Evolutionary conservation across 108 stramenopile species (phyloP).

Genomic region (Cyclotella sp.): DNA sequence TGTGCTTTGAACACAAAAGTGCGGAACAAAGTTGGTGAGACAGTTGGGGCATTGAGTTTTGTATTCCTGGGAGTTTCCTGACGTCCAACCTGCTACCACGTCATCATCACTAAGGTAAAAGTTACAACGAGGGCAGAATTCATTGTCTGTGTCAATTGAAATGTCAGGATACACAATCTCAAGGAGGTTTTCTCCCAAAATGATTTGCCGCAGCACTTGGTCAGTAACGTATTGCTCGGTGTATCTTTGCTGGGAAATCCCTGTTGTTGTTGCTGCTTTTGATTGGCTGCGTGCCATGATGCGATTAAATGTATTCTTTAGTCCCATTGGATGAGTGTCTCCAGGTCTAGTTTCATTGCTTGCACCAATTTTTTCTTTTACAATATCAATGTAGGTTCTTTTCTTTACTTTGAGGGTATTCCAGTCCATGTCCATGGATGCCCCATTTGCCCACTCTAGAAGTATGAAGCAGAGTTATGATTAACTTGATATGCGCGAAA

Average conservation of each 20-base stretch:
- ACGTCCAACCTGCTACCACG: conserved; percentile 79
- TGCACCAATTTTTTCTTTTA: conserved; percentile 53
- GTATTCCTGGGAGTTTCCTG: conserved; percentile 81
- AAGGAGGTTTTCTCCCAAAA: conserved; percentile 81
- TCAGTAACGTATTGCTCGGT: conserved; percentile 67
- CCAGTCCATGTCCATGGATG: conserved; percentile 89
- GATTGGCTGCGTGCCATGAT: conserved; percentile 34
- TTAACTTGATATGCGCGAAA: neutral
- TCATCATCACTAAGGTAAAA: conserved; percentile 77
- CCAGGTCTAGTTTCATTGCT: conserved; percentile 55
- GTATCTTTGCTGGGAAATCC: conserved; percentile 12
- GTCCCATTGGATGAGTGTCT: conserved; percentile 57
- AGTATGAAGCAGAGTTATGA: conserved; percentile 5
- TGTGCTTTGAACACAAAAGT: conserved; percentile 84
- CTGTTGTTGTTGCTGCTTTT: conserved; percentile 3
- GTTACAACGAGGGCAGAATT: conserved; percentile 83
- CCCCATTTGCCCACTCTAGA: conserved; percentile 84
- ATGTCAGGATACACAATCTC: conserved; percentile 84
- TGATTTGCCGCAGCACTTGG: conserved; percentile 73
- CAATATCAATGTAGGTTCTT: conserved; percentile 71
- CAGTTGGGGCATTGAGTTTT: conserved; percentile 81
- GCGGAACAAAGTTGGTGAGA: conserved; percentile 77
- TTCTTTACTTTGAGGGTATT: conserved; percentile 71
- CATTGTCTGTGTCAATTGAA: conserved; percentile 83
- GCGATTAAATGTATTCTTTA: conserved; percentile 46